A percentile compares a stretch with the other conserved stretches of the same genome.
phyloP scores from a whole-genome alignment of 768 basidiomycete genomes.

The Psilocybe cubensis region DNA sequence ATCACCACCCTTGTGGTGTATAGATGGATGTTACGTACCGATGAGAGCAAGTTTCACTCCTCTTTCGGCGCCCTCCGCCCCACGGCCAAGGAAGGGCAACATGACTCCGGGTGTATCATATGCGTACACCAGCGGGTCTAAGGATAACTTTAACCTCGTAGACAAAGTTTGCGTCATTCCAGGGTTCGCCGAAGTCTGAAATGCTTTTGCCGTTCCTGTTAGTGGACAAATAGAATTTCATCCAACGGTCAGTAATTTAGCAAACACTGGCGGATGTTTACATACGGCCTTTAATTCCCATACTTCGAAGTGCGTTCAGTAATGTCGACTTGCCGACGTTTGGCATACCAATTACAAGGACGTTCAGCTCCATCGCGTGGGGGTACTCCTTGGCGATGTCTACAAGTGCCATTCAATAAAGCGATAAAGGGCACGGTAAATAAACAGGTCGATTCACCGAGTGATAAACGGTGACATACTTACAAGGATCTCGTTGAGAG shows the following conservation, averaged over 20 bases:
- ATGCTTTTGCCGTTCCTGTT: conserved; percentile 82
- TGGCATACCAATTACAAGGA: conserved; percentile 97
- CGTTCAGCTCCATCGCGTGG: conserved; percentile 78
- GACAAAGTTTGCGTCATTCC: conserved; percentile 91
- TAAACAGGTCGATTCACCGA: conserved; percentile 10
- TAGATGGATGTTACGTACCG: conserved; percentile 56
- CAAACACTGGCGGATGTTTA: conserved; percentile 21
- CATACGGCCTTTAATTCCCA: conserved; percentile 87
- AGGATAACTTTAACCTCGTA: conserved; percentile 82
- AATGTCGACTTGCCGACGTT: conserved; percentile 98
- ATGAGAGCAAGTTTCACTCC: conserved; percentile 94
- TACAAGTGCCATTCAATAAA: conserved; percentile 26
- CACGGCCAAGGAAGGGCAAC: conserved; percentile 91
- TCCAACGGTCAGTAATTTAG: conserved; percentile 8
- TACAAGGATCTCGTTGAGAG: conserved; percentile 69
- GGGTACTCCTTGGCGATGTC: conserved; percentile 73
- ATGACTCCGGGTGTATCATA: conserved; percentile 97
- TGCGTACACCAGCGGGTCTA: conserved; percentile 86
- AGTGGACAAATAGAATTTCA: conserved; percentile 4
- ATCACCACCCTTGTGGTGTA: conserved; percentile 16
- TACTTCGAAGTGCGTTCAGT: conserved; percentile 85
- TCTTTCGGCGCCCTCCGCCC: conserved; percentile 84
- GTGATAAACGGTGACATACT: conserved; percentile 53
- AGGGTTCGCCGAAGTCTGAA: conserved; percentile 87
- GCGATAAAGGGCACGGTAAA: conserved; percentile 1